Evolutionary conservation across 257 asterid species (phyloP).

Genomic region (Fraxinus excelsior): DNA sequence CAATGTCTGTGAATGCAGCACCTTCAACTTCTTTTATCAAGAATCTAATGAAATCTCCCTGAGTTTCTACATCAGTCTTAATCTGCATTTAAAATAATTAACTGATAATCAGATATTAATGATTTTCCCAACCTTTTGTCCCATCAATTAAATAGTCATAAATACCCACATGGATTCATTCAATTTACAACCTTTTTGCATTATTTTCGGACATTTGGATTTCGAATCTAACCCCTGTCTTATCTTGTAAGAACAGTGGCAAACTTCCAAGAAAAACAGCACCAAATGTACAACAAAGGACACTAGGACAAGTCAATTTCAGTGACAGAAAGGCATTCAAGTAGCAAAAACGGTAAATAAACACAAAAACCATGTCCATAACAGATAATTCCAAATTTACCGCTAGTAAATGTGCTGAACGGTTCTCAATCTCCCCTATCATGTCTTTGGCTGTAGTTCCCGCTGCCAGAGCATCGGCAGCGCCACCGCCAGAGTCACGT

Average conservation of each 20-base stretch:
- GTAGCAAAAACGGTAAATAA: slow-evolving; percentile 27
- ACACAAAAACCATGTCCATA: background rate
- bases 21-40: slow-evolving; percentile 53
- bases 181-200: slow-evolving; percentile 25
- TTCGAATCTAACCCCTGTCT: slow-evolving; percentile 45
- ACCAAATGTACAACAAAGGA: slow-evolving; percentile 27
- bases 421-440: slow-evolving; percentile 62
- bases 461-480: slow-evolving; percentile 29
- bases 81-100: slow-evolving; percentile 34
- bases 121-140: background rate
- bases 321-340: slow-evolving; percentile 23
- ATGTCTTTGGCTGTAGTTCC: slow-evolving; percentile 44
- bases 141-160: slow-evolving; percentile 27
- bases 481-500: slow-evolving; percentile 38
- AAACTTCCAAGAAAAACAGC: slow-evolving; percentile 37
- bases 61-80: slow-evolving; percentile 54
- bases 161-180: slow-evolving; percentile 40
- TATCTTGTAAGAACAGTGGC: slow-evolving; percentile 26
- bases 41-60: slow-evolving; percentile 57
- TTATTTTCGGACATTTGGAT: slow-evolving; percentile 20
- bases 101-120: slow-evolving; percentile 4
- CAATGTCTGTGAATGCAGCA: slow-evolving; percentile 54
- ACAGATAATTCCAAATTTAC: slow-evolving; percentile 27
- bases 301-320: slow-evolving; percentile 38
- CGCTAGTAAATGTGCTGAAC: slow-evolving; percentile 50